phyloP scores from a whole-genome alignment of 352 stramenopile genomes.

The Pythium apleroticum region DNA sequence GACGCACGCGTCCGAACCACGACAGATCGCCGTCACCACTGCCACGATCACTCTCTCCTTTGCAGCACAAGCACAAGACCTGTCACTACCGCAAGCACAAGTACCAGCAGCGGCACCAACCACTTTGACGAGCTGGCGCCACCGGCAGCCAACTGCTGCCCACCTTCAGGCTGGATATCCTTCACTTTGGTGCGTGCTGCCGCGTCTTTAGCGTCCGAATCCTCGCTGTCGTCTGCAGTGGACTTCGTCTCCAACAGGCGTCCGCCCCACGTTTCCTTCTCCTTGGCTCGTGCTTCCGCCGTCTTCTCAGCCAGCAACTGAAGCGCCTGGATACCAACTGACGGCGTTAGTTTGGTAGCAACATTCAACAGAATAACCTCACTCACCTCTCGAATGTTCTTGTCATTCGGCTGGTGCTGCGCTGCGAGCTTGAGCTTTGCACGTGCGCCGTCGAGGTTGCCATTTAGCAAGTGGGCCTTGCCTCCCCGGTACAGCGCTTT shows the following conservation, averaged over 20 bases:
- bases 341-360: not conserved
- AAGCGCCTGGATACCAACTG: constrained; percentile 27
- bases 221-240: not conserved
- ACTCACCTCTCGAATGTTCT: constrained; percentile 61
- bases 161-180: constrained; percentile 3
- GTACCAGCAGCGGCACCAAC: constrained; percentile 13
- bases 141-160: constrained; percentile 5
- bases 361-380: too few relatives aligned
- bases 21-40: not conserved
- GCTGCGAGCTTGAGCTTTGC: constrained; percentile 67
- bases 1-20: constrained; percentile 17
- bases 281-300: constrained; percentile 50
- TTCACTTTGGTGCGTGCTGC: not conserved
- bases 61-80: constrained; percentile 22
- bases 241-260: constrained; percentile 43
- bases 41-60: constrained; percentile 14
- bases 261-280: constrained; percentile 74
- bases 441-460: constrained; percentile 55
- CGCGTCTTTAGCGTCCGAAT: not conserved
- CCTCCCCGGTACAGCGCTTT: constrained; percentile 85
- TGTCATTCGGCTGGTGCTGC: constrained; percentile 62
- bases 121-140: constrained; percentile 4
- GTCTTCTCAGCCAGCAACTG: constrained; percentile 50
- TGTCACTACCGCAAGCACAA: constrained; percentile 24
- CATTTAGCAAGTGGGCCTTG: constrained; percentile 53